Conservation (phyloP, 768 basidiomycete species). For the Leccinum incarnatum region DNA sequence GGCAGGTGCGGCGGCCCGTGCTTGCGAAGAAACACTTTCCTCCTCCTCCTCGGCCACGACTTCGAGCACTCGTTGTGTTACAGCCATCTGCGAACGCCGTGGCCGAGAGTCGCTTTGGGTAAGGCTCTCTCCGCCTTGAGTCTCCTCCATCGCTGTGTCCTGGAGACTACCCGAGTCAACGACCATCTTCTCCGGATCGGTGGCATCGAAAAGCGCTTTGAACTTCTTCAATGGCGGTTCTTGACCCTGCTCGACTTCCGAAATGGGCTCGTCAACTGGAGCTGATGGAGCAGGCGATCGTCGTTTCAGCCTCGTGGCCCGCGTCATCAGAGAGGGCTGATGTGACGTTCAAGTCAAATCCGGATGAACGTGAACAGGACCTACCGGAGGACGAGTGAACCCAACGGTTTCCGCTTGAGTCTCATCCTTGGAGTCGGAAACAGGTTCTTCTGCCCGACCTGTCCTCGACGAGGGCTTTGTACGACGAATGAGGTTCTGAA, state of each 20-base stretch:
- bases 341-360: not conserved
- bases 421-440: conserved; percentile 9
- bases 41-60: conserved; percentile 60
- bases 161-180: conserved; percentile 21
- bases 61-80: conserved; percentile 23
- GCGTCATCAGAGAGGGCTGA: conserved; percentile 42
- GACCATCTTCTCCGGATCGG: conserved; percentile 45
- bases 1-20: not conserved
- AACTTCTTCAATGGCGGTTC: conserved; percentile 70
- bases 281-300: conserved; percentile 40
- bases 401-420: conserved; percentile 8
- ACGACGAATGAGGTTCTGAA: conserved; percentile 27
- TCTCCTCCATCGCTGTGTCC: conserved; percentile 10
- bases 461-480: conserved; percentile 15
- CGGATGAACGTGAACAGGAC: not conserved
- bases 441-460: conserved; percentile 7
- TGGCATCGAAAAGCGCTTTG: conserved; percentile 68
- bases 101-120: conserved; percentile 28
- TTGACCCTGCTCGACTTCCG: conserved; percentile 13
- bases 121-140: conserved; percentile 20
- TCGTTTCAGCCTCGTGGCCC: conserved; percentile 51
- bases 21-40: conserved; percentile 26
- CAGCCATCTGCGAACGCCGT: conserved; percentile 3
- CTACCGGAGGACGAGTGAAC: conserved; percentile 26
- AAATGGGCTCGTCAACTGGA: conserved; percentile 17